These are phyloP conservation scores for Mikania micrantha DNA, from an alignment of 129 eudicot genomes.

Conservation along the genomic window DNA sequence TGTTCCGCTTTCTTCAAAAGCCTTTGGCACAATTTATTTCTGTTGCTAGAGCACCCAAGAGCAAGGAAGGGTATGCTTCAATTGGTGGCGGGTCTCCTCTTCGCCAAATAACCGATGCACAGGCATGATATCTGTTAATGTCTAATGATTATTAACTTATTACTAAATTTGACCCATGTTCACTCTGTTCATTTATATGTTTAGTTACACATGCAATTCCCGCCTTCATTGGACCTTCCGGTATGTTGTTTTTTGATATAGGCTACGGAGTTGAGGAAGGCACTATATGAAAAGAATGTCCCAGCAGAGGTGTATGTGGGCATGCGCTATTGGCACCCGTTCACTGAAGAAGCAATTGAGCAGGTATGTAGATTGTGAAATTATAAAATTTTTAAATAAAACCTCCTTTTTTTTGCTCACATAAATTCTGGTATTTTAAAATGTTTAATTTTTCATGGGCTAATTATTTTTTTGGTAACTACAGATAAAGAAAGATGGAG, in stretches of 20 bases:
- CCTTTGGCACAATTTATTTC: conserved; percentile 96
- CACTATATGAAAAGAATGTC: conserved; percentile 73
- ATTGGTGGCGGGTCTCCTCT: conserved; percentile 99
- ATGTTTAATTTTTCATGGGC: neutral
- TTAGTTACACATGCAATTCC: neutral
- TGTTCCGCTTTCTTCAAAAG: conserved; percentile 93
- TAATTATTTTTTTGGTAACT: neutral
- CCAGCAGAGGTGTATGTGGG: conserved; percentile 97
- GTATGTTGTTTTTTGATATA: conserved; percentile 11
- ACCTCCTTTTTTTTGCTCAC: neutral
- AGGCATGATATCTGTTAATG: conserved; percentile 46
- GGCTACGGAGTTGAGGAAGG: conserved; percentile 91
- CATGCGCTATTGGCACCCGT: conserved; percentile 99
- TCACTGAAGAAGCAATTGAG: conserved; percentile 97
- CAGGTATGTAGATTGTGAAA: conserved; percentile 43
- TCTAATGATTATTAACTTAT: neutral
- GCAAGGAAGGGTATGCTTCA: conserved; percentile 99
- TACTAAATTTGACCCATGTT: neutral
- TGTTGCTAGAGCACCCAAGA: conserved; percentile 90
- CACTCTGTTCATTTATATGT: neutral
- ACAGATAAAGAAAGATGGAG: conserved; percentile 84
- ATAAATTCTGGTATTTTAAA: neutral
- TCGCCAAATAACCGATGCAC: conserved; percentile 90
- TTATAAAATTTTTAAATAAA: neutral
- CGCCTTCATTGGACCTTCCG: neutral